A percentile compares a stretch with the other conserved stretches of the same genome.
phyloP scores from a whole-genome alignment of 768 basidiomycete species.

The Calocybe cyanea region DNA sequence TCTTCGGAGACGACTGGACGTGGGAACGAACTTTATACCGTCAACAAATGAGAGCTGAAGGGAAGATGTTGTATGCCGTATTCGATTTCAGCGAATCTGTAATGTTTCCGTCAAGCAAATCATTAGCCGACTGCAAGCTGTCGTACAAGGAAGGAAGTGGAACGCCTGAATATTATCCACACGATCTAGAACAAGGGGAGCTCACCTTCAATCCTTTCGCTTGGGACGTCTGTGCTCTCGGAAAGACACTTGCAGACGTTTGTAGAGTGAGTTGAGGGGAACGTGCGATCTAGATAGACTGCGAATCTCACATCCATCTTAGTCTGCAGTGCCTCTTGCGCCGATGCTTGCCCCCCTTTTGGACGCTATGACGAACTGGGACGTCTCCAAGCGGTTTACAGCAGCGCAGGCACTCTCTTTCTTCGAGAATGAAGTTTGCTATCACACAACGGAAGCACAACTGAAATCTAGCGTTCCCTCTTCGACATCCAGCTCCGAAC shows the following conservation, averaged over 20 bases:
- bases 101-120: constrained; percentile 16
- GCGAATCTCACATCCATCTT: neutral
- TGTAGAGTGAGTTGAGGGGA: constrained; percentile 11
- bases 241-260: constrained; percentile 1
- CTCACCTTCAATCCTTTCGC: constrained; percentile 22
- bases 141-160: too few relatives aligned
- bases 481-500: too few relatives aligned
- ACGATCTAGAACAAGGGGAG: constrained; percentile 21
- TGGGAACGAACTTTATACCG: neutral
- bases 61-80: constrained; percentile 16
- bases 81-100: too few relatives aligned
- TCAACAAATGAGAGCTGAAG: constrained; percentile 6
- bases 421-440: constrained; percentile 5
- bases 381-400: constrained; percentile 6
- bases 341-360: too few relatives aligned
- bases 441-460: neutral
- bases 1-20: constrained; percentile 2
- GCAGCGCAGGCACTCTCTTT: constrained; percentile 6
- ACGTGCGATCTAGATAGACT: neutral
- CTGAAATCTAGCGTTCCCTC: too few relatives aligned
- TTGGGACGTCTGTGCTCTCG: constrained; percentile 21
- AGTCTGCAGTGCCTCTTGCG: too few relatives aligned
- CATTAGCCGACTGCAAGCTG: constrained; percentile 7
- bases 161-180: constrained; percentile 7
- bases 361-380: constrained; percentile 8